Base-by-base conservation (phyloP, 805 yeast genomes). In the Saccharomycopsis oosterbeekiorum region DNA sequence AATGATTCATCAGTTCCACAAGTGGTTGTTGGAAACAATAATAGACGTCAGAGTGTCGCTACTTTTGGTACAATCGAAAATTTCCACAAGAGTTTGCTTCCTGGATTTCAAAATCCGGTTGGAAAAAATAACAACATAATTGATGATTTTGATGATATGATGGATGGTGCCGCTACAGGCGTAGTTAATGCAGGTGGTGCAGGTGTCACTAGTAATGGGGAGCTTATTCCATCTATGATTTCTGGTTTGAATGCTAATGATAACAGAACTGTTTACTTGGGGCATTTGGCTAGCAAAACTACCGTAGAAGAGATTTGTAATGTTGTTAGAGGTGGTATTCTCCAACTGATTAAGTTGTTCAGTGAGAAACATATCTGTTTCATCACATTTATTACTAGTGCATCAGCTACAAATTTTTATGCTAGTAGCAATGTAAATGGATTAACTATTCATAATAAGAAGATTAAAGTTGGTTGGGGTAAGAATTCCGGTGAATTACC, bases 231-330 rank as follows among this genome's bases (percentile, higher is more conserved):
- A 5, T 62, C 65, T 26, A 59, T 61, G 39, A 55, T 60, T 29
- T 61, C 62, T 17, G 55, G 60, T 37, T 58, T 66, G 34, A 64
- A 65, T 55, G 24, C 62, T 10, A 62, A 57, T 15, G 83, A 81
- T 0, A 88, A 87, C 69, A 76, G 96, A 69, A 84, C 92, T 1
- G 80, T 88, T 17, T 87, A 83, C 68, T 74, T 88, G 54, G 88
- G 89, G 4, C 84, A 84, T 65, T 74, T 88, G 57, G 86, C 84
- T 64, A 81, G 84, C 9, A 77, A 79, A 57, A 82, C 90, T 0
- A 80, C 84, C 5, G 79, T 81, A 1, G 93, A 86, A 69, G 92
- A 88, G 67, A 79, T 88, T 55, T 88, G 92, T 67, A 88, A 88
- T 68, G 83, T 81, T 55, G 84, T 87, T 36, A 78, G 92, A 67